Evolutionary conservation across 2,329 filamentous ascomycete genomes (phyloP).

Genomic region (Monilinia aucupariae): DNA sequence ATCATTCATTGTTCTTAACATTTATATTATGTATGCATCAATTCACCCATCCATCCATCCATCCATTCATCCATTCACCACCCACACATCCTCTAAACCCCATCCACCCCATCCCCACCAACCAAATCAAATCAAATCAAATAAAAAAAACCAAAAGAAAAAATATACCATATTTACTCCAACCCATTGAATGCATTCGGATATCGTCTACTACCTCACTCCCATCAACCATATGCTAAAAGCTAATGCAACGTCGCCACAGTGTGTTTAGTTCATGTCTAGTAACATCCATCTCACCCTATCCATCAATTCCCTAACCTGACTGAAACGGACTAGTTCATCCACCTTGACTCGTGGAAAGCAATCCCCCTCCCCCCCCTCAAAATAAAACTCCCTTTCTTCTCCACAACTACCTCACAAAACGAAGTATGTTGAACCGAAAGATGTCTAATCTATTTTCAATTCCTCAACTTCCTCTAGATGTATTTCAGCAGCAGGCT

Average conservation of each 20-base stretch:
- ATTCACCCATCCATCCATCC: too few species aligned
- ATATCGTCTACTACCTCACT: background rate
- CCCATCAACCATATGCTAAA: slow-evolving; percentile 5
- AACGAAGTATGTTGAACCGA: background rate
- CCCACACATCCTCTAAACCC: too few species aligned
- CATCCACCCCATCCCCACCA: too few species aligned
- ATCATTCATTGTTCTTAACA: too few species aligned
- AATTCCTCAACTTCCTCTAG: slow-evolving; percentile 32
- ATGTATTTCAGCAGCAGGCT: slow-evolving; percentile 33
- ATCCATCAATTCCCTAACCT: background rate
- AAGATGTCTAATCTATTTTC: slow-evolving; percentile 25
- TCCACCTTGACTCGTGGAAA: background rate
- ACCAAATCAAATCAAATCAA: too few species aligned
- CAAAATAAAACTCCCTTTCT: slow-evolving; percentile 9
- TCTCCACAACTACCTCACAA: background rate
- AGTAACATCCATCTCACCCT: background rate
- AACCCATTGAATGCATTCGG: background rate
- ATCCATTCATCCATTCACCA: too few species aligned
- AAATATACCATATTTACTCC: background rate
- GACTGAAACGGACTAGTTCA: background rate
- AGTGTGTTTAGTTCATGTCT: slow-evolving; percentile 8
- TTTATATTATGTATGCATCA: too few species aligned
- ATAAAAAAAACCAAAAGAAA: too few species aligned
- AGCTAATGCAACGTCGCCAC: background rate
- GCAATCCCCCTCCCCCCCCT: too few species aligned